phyloP scores from a whole-genome alignment of 805 yeast species.

The Yarrowia hollandica region DNA sequence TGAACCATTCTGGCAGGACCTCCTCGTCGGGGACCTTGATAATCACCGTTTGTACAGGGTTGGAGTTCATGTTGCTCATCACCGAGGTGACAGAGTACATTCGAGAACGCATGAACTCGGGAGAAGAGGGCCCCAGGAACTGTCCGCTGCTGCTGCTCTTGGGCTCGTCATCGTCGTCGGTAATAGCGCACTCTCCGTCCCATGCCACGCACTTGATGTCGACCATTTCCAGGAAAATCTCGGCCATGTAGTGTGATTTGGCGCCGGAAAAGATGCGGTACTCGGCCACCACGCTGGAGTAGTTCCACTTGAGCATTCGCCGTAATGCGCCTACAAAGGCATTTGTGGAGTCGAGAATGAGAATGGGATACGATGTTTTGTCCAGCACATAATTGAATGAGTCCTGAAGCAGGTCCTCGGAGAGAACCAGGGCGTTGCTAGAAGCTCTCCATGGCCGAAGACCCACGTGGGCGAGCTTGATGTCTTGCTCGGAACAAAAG shows the following conservation, averaged over 20 bases:
- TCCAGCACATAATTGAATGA: conserved; percentile 69
- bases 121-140: not conserved
- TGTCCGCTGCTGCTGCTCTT: conserved; percentile 32
- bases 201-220: conserved; percentile 53
- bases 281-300: conserved; percentile 79
- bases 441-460: conserved; percentile 46
- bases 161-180: conserved; percentile 50
- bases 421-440: conserved; percentile 71
- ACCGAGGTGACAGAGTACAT: conserved; percentile 25
- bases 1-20: conserved; percentile 76
- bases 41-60: conserved; percentile 38
- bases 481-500: conserved; percentile 53
- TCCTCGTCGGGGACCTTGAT: conserved; percentile 59
- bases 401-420: conserved; percentile 60
- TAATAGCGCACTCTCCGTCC: conserved; percentile 35
- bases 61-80: not conserved
- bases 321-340: conserved; percentile 79
- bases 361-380: conserved; percentile 59
- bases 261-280: conserved; percentile 75
- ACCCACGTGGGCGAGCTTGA: conserved; percentile 42
- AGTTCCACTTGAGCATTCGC: conserved; percentile 84
- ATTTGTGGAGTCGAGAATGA: conserved; percentile 77
- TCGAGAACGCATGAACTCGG: conserved; percentile 7
- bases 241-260: conserved; percentile 74
- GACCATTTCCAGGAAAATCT: conserved; percentile 75